A percentile compares a stretch with the other conserved stretches of the same genome.
Evolutionary conservation across 805 yeast species (phyloP).

Genomic region (Metschnikowia gelsemii): DNA sequence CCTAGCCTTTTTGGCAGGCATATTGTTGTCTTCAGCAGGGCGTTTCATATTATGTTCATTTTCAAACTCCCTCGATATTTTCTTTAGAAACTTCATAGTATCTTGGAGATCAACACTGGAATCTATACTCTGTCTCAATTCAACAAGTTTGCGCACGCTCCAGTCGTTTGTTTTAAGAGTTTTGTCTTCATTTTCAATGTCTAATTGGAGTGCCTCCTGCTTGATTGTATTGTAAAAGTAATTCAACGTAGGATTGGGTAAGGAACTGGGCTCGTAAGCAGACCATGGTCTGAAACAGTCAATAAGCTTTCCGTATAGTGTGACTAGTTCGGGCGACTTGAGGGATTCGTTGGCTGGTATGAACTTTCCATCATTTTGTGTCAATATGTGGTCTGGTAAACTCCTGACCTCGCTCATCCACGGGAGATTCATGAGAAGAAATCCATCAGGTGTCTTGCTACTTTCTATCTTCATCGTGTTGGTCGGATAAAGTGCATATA

Average conservation of each 20-base stretch:
- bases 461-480: slow-evolving; percentile 6
- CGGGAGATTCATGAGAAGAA: slow-evolving; percentile 68
- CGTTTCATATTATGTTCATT: slow-evolving; percentile 15
- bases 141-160: slow-evolving; percentile 12
- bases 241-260: slow-evolving; percentile 63
- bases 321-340: slow-evolving; percentile 21
- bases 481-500: slow-evolving; percentile 63
- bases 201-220: slow-evolving; percentile 62
- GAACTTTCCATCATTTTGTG: slow-evolving; percentile 11
- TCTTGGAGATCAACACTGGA: slow-evolving; percentile 4
- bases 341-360: slow-evolving; percentile 12
- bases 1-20: slow-evolving; percentile 8
- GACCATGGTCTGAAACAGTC: slow-evolving; percentile 42
- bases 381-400: slow-evolving; percentile 47
- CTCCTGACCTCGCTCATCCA: slow-evolving; percentile 72
- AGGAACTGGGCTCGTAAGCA: slow-evolving; percentile 55
- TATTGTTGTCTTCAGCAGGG: slow-evolving; percentile 8
- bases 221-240: slow-evolving; percentile 66
- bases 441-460: slow-evolving; percentile 58
- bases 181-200: slow-evolving; percentile 22
- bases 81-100: slow-evolving; percentile 8
- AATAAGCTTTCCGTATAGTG: slow-evolving; percentile 26
- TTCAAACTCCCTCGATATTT: slow-evolving; percentile 11
- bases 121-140: slow-evolving; percentile 6
- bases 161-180: slow-evolving; percentile 18